phyloP scores from a whole-genome alignment of 257 asterid genomes.

The Cordia subcordata region DNA sequence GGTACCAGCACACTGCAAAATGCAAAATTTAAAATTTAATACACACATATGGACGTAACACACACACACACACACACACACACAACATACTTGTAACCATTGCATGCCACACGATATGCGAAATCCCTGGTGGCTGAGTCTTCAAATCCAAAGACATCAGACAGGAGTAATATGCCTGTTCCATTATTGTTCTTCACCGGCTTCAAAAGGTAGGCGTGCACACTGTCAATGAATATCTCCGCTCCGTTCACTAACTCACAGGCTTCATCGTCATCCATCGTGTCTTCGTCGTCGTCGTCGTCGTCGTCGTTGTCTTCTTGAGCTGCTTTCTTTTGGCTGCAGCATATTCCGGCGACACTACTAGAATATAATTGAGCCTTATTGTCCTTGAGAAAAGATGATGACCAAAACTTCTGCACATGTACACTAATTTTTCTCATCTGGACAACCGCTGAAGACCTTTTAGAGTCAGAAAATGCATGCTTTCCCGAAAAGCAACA shows the following conservation, averaged over 20 bases:
- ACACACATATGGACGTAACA: no score
- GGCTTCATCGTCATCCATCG: conserved; percentile 47
- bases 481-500: no score
- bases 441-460: conserved; percentile 6
- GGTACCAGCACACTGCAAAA: conserved; percentile 75
- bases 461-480: not conserved
- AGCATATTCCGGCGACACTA: conserved; percentile 17
- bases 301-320: conserved; percentile 42
- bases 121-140: conserved; percentile 73
- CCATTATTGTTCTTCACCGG: conserved; percentile 84
- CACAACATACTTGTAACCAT: conserved; percentile 66
- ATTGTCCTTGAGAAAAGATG: not conserved
- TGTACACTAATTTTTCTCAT: not conserved
- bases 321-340: conserved; percentile 47
- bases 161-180: conserved; percentile 69
- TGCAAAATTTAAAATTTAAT: no score
- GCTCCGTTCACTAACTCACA: conserved; percentile 75
- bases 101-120: conserved; percentile 79
- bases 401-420: not conserved
- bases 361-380: not conserved
- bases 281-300: conserved; percentile 46
- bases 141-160: conserved; percentile 70
- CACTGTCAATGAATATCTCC: conserved; percentile 43
- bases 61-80: no score
- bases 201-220: conserved; percentile 49